Conservation (phyloP, 352 stramenopile species). For the Globisporangium rhizosaccharum region DNA sequence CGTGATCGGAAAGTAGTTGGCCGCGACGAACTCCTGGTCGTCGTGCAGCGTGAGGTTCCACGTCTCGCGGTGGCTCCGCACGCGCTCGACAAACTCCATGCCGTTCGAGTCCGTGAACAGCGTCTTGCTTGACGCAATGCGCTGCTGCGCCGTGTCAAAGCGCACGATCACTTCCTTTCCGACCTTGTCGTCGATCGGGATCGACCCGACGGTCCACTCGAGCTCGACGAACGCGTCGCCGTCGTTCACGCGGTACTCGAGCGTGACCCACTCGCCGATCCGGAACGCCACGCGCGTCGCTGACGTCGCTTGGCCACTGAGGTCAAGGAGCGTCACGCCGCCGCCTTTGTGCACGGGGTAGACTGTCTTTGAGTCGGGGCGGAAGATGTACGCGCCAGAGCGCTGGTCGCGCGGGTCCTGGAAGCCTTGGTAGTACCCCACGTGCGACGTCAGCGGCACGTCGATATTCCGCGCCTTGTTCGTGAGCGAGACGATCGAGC, state of each 20-base stretch:
- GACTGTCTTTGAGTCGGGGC: slow-evolving; percentile 76
- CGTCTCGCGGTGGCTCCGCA: slow-evolving; percentile 84
- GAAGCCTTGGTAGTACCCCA: slow-evolving; percentile 68
- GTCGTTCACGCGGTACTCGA: slow-evolving; percentile 88
- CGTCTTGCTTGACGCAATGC: slow-evolving; percentile 41
- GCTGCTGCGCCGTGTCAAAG: slow-evolving; percentile 58
- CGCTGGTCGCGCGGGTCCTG: slow-evolving; percentile 53
- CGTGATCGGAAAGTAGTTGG: slow-evolving; percentile 98
- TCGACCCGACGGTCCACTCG: slow-evolving; percentile 89
- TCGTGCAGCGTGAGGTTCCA: slow-evolving; percentile 87
- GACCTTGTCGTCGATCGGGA: slow-evolving; percentile 67
- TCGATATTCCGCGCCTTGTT: slow-evolving; percentile 75
- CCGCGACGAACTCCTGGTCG: slow-evolving; percentile 90
- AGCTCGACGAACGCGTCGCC: slow-evolving; percentile 90
- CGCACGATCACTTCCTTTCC: slow-evolving; percentile 96
- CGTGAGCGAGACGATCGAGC: slow-evolving; percentile 47
- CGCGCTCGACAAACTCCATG: slow-evolving; percentile 90
- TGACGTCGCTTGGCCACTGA: slow-evolving; percentile 15
- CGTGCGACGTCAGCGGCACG: slow-evolving; percentile 36
- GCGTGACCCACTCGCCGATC: slow-evolving; percentile 85
- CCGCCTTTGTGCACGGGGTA: slow-evolving; percentile 28
- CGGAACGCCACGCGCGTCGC: slow-evolving; percentile 57
- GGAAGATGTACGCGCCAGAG: slow-evolving; percentile 97
- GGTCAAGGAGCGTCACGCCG: slow-evolving; percentile 39
- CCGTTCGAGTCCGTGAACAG: slow-evolving; percentile 96